These are phyloP conservation scores for Chenopodium suecicum DNA, from an alignment of 148 eudicot species.

Conservation along the genomic window DNA sequence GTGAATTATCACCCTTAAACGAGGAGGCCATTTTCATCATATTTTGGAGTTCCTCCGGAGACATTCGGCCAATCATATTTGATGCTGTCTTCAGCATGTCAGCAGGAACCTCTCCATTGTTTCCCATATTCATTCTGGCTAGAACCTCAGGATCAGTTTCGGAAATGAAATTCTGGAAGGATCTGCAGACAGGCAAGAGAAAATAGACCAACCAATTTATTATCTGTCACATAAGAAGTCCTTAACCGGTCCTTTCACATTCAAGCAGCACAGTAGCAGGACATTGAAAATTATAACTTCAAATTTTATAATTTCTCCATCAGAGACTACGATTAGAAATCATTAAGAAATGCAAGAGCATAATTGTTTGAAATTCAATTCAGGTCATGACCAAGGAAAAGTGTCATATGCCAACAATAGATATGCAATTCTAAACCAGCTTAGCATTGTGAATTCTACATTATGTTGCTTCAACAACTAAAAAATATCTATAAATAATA, in stretches of 20 bases:
- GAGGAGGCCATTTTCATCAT: constrained; percentile 91
- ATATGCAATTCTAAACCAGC: neutral
- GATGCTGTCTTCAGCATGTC: constrained; percentile 91
- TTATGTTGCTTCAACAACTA: neutral
- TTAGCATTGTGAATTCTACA: neutral
- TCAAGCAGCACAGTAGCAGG: constrained; percentile 7
- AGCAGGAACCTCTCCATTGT: constrained; percentile 57
- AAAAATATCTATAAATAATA: neutral
- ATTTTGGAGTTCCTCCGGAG: constrained; percentile 90
- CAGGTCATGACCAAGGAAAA: neutral
- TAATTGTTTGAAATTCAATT: neutral
- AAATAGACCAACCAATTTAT: constrained; percentile 4
- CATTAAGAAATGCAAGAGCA: neutral
- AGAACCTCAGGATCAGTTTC: constrained; percentile 75
- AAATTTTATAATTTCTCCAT: neutral
- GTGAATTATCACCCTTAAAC: constrained; percentile 61
- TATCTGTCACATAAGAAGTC: neutral
- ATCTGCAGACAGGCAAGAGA: constrained; percentile 39
- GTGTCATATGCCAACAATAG: neutral
- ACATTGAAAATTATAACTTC: neutral
- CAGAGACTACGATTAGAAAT: neutral
- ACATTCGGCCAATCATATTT: constrained; percentile 76
- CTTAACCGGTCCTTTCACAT: neutral
- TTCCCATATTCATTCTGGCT: constrained; percentile 60
- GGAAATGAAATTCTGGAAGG: constrained; percentile 81